Evolutionary conservation across 2,329 filamentous ascomycete species (phyloP).

Genomic region (Pestalotiopsis sp.): DNA sequence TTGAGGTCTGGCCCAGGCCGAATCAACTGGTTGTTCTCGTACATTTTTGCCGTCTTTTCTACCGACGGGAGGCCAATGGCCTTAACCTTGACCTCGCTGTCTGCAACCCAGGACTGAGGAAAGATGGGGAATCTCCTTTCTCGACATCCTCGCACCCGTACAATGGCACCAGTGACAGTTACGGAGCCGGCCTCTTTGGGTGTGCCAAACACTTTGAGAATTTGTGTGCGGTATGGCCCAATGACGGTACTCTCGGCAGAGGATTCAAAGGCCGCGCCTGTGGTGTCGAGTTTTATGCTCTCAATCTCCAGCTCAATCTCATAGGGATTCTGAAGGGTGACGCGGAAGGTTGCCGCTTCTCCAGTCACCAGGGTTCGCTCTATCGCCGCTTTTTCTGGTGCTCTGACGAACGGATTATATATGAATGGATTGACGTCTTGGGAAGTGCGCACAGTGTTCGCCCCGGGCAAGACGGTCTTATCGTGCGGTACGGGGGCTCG

Average conservation of each 20-base stretch:
- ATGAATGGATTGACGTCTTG: conserved; percentile 83
- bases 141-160: conserved; percentile 81
- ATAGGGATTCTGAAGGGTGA: conserved; percentile 91
- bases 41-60: conserved; percentile 34
- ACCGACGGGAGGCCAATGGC: conserved; percentile 67
- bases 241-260: conserved; percentile 67
- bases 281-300: conserved; percentile 72
- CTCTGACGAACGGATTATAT: conserved; percentile 89
- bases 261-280: conserved; percentile 73
- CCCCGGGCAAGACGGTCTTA: conserved; percentile 55
- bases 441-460: conserved; percentile 51
- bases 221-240: conserved; percentile 82
- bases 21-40: conserved; percentile 35
- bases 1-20: conserved; percentile 46
- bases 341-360: conserved; percentile 75
- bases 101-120: conserved; percentile 72
- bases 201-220: conserved; percentile 70
- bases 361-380: conserved; percentile 77
- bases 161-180: conserved; percentile 74
- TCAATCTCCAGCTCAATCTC: conserved; percentile 93
- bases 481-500: conserved; percentile 69
- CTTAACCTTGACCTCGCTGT: conserved; percentile 75
- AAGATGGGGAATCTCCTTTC: conserved; percentile 87
- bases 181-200: conserved; percentile 69
- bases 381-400: conserved; percentile 57